Percentiles rank a stretch among this genome's conserved stretches.
Evolutionary conservation across 345 rosid genomes (phyloP).

Genomic region (Arabidopsis thaliana): TAIR10.1 NC_003071.7:9153501-9154000

Average conservation of each 20-base stretch:
- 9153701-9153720: constrained; percentile 98
- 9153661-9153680: constrained; percentile 93
- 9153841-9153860: constrained; percentile 97
- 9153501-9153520: constrained; percentile 96
- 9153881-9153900: constrained; percentile 94
- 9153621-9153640: constrained; percentile 99
- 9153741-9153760: constrained; percentile 96
- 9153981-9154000: constrained; percentile 90
- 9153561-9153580: background rate
- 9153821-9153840: constrained; percentile 97
- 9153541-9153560: background rate
- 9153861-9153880: constrained; percentile 95
- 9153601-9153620: constrained; percentile 28
- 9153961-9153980: constrained; percentile 80
- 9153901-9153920: constrained; percentile 82
- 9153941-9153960: constrained; percentile 81
- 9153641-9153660: constrained; percentile 98
- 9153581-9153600: background rate
- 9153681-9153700: constrained; percentile 94
- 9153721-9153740: constrained; percentile 93
- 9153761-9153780: constrained; percentile 93
- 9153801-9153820: constrained; percentile 95
- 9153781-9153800: constrained; percentile 93
- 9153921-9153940: constrained; percentile 88
- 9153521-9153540: constrained; percentile 98